These are phyloP conservation scores for Simmondsia chinensis DNA, from an alignment of 148 eudicot species.

Conservation along the genomic window DNA sequence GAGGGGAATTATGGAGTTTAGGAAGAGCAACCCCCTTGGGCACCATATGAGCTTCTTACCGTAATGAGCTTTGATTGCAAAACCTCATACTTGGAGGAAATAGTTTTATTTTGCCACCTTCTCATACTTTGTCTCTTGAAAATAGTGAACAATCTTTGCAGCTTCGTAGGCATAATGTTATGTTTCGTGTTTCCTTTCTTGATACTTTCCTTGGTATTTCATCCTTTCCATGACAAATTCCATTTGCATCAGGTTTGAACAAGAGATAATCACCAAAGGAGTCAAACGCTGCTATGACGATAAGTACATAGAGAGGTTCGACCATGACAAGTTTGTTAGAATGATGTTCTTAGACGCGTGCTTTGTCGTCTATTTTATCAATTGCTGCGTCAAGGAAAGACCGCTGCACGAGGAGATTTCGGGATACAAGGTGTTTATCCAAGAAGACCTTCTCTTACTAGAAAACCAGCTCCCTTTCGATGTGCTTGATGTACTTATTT, in stretches of 20 bases:
- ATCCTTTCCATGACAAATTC: too few species aligned
- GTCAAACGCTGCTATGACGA: background rate
- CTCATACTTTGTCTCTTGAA: too few species aligned
- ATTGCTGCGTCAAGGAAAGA: background rate
- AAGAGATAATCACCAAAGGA: background rate
- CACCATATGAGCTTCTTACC: too few species aligned
- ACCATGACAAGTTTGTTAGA: background rate
- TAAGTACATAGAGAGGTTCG: background rate
- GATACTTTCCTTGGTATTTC: too few species aligned
- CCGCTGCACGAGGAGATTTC: background rate
- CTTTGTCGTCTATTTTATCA: background rate
- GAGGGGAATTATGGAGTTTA: too few species aligned
- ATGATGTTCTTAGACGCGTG: conserved; percentile 1
- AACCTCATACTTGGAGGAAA: too few species aligned
- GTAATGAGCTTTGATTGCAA: too few species aligned
- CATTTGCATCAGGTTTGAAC: background rate
- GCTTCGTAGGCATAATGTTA: too few species aligned
- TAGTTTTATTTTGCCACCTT: too few species aligned
- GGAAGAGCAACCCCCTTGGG: too few species aligned
- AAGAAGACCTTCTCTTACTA: background rate
- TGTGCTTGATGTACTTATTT: background rate
- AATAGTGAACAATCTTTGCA: too few species aligned
- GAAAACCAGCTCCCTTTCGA: background rate
- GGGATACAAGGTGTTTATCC: background rate
- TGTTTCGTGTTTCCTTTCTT: too few species aligned